Evolutionary conservation across 2,329 filamentous ascomycete genomes (phyloP).

Genomic region (Calonectria fujianensis): DNA sequence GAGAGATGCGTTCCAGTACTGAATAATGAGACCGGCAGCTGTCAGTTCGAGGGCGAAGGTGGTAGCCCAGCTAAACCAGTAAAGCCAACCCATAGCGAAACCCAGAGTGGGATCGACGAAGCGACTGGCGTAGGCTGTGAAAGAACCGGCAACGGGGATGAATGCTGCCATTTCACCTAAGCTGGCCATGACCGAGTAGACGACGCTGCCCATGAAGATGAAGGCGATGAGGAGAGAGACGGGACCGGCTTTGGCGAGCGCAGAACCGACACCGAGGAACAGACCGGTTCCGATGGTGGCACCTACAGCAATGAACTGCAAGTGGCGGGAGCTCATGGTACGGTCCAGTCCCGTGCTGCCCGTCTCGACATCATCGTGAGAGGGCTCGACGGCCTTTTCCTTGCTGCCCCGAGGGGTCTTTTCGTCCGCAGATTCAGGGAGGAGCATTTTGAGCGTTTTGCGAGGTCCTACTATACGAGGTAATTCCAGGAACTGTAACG

Average conservation of each 20-base stretch:
- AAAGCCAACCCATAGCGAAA: conserved; percentile 88
- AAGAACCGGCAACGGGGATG: conserved; percentile 85
- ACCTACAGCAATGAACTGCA: conserved; percentile 71
- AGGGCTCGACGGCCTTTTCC: conserved; percentile 42
- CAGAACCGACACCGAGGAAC: conserved; percentile 80
- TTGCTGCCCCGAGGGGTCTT: conserved; percentile 56
- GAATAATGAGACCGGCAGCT: conserved; percentile 83
- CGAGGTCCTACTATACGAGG: conserved; percentile 18
- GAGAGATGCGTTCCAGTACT: conserved; percentile 80
- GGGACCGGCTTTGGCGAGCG: conserved; percentile 78
- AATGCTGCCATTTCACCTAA: conserved; percentile 85
- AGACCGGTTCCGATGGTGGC: conserved; percentile 84
- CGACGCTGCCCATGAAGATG: conserved; percentile 80
- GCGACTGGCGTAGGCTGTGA: conserved; percentile 84
- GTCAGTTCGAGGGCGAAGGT: conserved; percentile 85
- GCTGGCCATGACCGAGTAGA: conserved; percentile 84
- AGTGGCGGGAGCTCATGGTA: conserved; percentile 62
- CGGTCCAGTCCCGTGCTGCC: conserved; percentile 62
- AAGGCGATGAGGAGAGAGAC: conserved; percentile 81
- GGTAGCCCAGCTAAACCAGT: conserved; percentile 86
- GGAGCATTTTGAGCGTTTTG: conserved; percentile 42
- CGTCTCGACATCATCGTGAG: conserved; percentile 60
- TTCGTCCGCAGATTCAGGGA: conserved; percentile 53
- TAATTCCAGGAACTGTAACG: not conserved
- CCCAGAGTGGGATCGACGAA: conserved; percentile 84